Evolutionary conservation across 176 grass and related monocot genomes (phyloP), one percentile per base, ranked within the genome.

Genomic region (Aechmea fasciata): DNA sequence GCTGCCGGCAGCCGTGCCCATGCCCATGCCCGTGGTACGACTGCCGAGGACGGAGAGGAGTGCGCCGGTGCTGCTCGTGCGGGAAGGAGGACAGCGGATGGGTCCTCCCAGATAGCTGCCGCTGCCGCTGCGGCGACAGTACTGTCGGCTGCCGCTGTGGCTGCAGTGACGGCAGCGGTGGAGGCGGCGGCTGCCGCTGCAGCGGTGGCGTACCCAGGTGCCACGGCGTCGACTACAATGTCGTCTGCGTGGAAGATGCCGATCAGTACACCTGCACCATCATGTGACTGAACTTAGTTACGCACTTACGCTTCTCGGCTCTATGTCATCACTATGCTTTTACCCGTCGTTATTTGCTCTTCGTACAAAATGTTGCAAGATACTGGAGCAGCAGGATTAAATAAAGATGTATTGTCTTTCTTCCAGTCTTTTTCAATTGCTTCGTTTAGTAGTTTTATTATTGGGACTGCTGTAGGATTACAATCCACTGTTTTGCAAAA

Each of bases 1-100:
- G 54, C 54, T 59, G 54, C 54, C 19, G n/a, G 15, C n/a, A 17
- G 15, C 54, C 55, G 9, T 20, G 55, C 14, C 55, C 55, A 1
- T 20, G 55, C 14, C 55, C 55, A 1, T 59, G 55, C n/a, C 55
- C 55, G 19, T 59, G 7, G 33, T 8, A 13, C 73, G 71, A 41
- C 33, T 7, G 0, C 33, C 33, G 33, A 41, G 5, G 33, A 41
- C 5, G 33, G 5, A 41, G 33, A 41, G 33, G 33, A 41, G 33
- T 5, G 74, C 73, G 49, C 81, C 11, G 78, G 18, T 28, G 69
- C 83, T 0, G 65, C 69, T 11, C 76, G 76, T 0, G 78, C 72
- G 14, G 14, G 25, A 26, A 26, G 25, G 25, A 26, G 25, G 25
- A 26, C 77, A 5, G 41, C 66, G 69, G 7, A 62, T 68, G 3